Evolutionary conservation across 768 basidiomycete genomes (phyloP).

Genomic region (Mycena leptocephala): DNA sequence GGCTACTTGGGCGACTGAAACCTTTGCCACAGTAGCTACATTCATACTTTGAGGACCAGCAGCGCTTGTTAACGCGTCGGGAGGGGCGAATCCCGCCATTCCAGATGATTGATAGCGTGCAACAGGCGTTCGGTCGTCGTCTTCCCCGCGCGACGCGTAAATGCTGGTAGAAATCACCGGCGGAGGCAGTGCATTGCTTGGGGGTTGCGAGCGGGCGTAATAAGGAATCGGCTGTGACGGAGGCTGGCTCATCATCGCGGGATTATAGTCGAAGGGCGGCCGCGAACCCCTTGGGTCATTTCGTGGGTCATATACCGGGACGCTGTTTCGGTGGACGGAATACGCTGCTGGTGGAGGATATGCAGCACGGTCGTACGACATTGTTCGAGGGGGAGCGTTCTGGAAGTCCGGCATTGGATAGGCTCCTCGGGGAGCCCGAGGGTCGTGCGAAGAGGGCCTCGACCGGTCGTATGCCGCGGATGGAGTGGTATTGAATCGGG

Average conservation of each 20-base stretch:
- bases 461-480: constrained; percentile 21
- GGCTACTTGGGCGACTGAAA: constrained; percentile 87
- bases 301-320: constrained; percentile 25
- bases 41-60: constrained; percentile 72
- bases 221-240: background rate
- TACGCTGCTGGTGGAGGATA: constrained; percentile 21
- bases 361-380: constrained; percentile 28
- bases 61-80: constrained; percentile 30
- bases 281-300: constrained; percentile 17
- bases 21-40: constrained; percentile 86
- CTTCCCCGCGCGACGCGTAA: constrained; percentile 39
- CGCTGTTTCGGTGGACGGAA: background rate
- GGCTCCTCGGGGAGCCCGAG: background rate
- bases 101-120: constrained; percentile 42
- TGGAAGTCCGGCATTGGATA: constrained; percentile 17
- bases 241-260: constrained; percentile 25
- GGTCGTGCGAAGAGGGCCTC: constrained; percentile 13
- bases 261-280: constrained; percentile 5
- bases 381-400: constrained; percentile 22
- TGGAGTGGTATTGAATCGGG: constrained; percentile 21
- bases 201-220: constrained; percentile 21
- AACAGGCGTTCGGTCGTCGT: constrained; percentile 56
- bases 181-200: constrained; percentile 12
- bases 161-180: constrained; percentile 28
- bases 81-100: constrained; percentile 27